Evolutionary conservation across 2,329 filamentous ascomycete species (phyloP).

Genomic region (Alternaria viburni): DNA sequence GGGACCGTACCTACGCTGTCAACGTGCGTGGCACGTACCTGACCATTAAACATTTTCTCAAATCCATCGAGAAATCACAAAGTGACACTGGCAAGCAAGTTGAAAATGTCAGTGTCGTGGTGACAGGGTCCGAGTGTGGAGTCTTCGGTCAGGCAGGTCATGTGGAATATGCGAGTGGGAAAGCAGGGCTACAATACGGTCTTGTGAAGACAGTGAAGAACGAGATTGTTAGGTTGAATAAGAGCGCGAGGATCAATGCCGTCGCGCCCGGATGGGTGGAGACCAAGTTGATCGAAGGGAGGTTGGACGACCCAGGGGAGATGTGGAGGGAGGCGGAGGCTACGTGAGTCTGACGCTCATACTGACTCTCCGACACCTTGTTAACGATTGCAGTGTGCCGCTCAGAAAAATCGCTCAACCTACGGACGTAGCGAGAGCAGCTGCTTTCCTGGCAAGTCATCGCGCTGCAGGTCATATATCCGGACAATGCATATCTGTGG

Average conservation of each 20-base stretch:
- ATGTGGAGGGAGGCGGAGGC: conserved; percentile 59
- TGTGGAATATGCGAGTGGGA: conserved; percentile 58
- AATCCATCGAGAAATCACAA: conserved; percentile 51
- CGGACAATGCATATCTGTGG: conserved; percentile 60
- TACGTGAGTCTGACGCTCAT: conserved; percentile 38
- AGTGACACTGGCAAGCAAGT: conserved; percentile 48
- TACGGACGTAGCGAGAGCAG: conserved; percentile 57
- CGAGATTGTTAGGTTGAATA: conserved; percentile 60
- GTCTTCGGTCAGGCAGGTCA: conserved; percentile 59
- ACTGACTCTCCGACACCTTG: not conserved
- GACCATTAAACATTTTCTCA: conserved; percentile 63
- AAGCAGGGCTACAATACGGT: conserved; percentile 59
- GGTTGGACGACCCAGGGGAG: conserved; percentile 58
- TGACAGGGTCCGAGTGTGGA: conserved; percentile 61
- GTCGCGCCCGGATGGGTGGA: conserved; percentile 59
- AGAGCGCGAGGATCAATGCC: conserved; percentile 60
- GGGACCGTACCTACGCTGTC: conserved; percentile 59
- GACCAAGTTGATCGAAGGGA: conserved; percentile 56
- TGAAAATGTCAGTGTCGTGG: conserved; percentile 59
- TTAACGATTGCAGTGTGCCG: conserved; percentile 42
- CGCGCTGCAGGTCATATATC: conserved; percentile 61
- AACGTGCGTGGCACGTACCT: conserved; percentile 62
- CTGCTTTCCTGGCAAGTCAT: conserved; percentile 59
- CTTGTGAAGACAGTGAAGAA: conserved; percentile 61
- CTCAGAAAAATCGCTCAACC: conserved; percentile 57